These are phyloP conservation scores for Giardia muris DNA, from an alignment of 208 protist genomes.

Conservation along the genomic window DNA sequence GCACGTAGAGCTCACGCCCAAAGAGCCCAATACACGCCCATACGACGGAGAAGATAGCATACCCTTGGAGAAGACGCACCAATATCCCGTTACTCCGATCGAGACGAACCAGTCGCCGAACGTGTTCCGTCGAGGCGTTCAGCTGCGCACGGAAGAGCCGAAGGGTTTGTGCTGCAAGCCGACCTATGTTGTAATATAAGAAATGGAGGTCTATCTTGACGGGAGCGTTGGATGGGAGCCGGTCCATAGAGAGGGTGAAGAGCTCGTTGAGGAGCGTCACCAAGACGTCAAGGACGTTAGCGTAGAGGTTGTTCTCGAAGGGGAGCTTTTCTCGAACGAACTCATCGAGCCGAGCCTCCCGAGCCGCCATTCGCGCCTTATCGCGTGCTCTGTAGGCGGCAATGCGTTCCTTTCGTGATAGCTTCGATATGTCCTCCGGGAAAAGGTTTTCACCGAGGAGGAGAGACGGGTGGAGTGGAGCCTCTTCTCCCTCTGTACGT, in stretches of 20 bases:
- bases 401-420: not conserved
- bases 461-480: not conserved
- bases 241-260: not conserved
- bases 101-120: not conserved
- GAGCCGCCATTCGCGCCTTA: not conserved
- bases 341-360: not conserved
- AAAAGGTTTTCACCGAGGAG: not conserved
- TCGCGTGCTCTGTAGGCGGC: not conserved
- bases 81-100: not conserved
- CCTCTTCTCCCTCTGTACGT: not conserved
- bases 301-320: not conserved
- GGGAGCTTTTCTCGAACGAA: not conserved
- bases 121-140: not conserved
- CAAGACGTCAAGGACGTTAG: not conserved
- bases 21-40: not conserved
- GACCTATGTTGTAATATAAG: not conserved
- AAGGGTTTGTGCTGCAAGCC: not conserved
- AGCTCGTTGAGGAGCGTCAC: not conserved
- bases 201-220: not conserved
- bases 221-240: not conserved
- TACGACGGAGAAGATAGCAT: not conserved
- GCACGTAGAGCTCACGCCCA: not conserved
- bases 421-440: not conserved
- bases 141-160: not conserved
- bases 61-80: not conserved